phyloP scores from a whole-genome alignment of 139 green algal species.

The Chlorella ohadii region DNA sequence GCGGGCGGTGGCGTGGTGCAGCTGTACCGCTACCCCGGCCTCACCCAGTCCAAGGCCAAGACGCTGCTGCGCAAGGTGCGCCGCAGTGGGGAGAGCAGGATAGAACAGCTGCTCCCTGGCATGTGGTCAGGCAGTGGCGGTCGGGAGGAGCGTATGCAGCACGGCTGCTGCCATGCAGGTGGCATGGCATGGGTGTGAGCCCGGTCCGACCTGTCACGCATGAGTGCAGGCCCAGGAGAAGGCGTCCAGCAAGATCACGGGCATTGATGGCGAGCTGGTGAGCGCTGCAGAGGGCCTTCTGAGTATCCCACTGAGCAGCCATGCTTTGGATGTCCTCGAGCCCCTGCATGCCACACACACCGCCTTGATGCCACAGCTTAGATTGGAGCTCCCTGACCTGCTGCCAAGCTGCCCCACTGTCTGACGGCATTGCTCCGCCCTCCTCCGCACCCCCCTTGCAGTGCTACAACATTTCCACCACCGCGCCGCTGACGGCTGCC shows the following conservation, averaged over 20 bases:
- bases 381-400: too few species aligned
- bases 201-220: too few species aligned
- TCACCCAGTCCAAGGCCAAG: constrained; percentile 64
- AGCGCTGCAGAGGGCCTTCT: background rate
- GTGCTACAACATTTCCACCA: constrained; percentile 94
- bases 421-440: background rate
- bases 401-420: too few species aligned
- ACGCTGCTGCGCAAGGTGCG: constrained; percentile 77
- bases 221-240: constrained; percentile 73
- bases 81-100: too few species aligned
- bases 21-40: constrained; percentile 85
- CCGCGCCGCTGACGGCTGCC: constrained; percentile 60
- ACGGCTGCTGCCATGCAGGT: too few species aligned
- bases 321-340: too few species aligned
- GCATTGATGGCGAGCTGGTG: constrained; percentile 81
- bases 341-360: too few species aligned
- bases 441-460: constrained; percentile 46
- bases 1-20: constrained; percentile 70
- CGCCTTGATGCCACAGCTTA: too few species aligned
- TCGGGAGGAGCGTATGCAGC: too few species aligned
- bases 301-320: too few species aligned
- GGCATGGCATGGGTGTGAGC: background rate
- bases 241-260: constrained; percentile 65
- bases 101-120: too few species aligned
- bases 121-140: too few species aligned